Conservation (phyloP, 768 basidiomycete species). For the Mycena albidolilacea region DNA sequence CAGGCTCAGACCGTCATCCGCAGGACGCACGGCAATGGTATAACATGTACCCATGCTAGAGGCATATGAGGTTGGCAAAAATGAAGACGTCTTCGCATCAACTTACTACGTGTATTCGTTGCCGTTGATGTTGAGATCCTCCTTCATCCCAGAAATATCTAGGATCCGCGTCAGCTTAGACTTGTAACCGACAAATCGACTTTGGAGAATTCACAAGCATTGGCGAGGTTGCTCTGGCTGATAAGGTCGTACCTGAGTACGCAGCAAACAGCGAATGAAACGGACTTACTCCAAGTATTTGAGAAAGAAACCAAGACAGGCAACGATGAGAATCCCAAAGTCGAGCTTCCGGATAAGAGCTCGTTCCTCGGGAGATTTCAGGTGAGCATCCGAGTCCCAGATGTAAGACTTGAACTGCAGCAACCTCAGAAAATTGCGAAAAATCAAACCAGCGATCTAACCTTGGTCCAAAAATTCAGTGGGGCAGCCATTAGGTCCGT, state of each 20-base stretch:
- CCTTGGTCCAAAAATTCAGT: conserved; percentile 33
- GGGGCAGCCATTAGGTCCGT: conserved; percentile 11
- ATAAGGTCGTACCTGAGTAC: background rate
- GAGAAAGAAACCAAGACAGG: conserved; percentile 45
- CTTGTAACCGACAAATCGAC: too few relatives aligned
- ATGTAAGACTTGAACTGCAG: conserved; percentile 41
- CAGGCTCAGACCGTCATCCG: background rate
- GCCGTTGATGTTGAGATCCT: conserved; percentile 43
- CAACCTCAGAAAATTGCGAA: background rate
- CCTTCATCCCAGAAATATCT: conserved; percentile 44
- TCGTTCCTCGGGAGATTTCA: conserved; percentile 42
- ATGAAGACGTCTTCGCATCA: background rate
- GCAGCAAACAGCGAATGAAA: background rate
- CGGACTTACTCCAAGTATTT: conserved; percentile 43
- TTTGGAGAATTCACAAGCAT: conserved; percentile 38
- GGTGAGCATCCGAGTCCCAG: conserved; percentile 45
- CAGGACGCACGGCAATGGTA: conserved; percentile 41
- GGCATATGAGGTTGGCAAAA: background rate
- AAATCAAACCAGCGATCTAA: background rate
- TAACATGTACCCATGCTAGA: conserved; percentile 45
- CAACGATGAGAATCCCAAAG: conserved; percentile 44
- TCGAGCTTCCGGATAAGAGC: conserved; percentile 45
- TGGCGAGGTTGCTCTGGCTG: conserved; percentile 42
- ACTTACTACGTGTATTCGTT: conserved; percentile 45
- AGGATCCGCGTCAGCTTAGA: background rate